Evolutionary conservation across 192 early-diverging fungal species (phyloP).

Genomic region (Rhizophagus clarus): DNA sequence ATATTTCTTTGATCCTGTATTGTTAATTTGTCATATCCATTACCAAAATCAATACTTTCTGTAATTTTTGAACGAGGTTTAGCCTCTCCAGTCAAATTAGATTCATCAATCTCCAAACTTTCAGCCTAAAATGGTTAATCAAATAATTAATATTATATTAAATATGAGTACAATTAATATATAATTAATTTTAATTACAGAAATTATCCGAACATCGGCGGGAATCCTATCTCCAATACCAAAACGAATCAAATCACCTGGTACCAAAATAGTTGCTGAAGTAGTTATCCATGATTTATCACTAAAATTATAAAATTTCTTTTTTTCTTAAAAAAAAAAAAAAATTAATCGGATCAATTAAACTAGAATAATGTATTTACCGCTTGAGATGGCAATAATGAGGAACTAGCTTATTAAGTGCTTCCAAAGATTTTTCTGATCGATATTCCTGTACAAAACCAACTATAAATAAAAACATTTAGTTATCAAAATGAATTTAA

Average conservation of each 20-base stretch:
- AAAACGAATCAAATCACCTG: slow-evolving; percentile 89
- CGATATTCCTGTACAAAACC: slow-evolving; percentile 89
- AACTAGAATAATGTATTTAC: slow-evolving; percentile 41
- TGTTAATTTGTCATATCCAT: slow-evolving; percentile 51
- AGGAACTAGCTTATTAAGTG: slow-evolving; percentile 83
- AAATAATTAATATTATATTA: not conserved
- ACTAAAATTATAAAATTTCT: slow-evolving; percentile 35
- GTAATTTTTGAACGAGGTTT: slow-evolving; percentile 75
- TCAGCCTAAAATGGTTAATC: slow-evolving; percentile 46
- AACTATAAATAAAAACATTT: slow-evolving; percentile 48
- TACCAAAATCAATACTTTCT: slow-evolving; percentile 48
- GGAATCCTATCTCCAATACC: slow-evolving; percentile 91
- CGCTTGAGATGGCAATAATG: slow-evolving; percentile 82
- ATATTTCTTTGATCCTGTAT: slow-evolving; percentile 84
- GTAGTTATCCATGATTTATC: slow-evolving; percentile 58
- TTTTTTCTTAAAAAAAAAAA: not conserved
- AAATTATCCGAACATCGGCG: slow-evolving; percentile 84
- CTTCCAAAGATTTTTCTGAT: slow-evolving; percentile 83
- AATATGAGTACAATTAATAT: not conserved
- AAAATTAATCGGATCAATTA: not conserved
- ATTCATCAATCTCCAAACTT: slow-evolving; percentile 91
- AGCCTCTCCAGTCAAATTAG: slow-evolving; percentile 84
- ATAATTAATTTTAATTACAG: slow-evolving; percentile 25
- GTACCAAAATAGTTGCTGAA: slow-evolving; percentile 84
- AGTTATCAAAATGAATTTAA: not conserved